Conservation (phyloP, 768 basidiomycete genomes). For the Russula dissimulans region DNA sequence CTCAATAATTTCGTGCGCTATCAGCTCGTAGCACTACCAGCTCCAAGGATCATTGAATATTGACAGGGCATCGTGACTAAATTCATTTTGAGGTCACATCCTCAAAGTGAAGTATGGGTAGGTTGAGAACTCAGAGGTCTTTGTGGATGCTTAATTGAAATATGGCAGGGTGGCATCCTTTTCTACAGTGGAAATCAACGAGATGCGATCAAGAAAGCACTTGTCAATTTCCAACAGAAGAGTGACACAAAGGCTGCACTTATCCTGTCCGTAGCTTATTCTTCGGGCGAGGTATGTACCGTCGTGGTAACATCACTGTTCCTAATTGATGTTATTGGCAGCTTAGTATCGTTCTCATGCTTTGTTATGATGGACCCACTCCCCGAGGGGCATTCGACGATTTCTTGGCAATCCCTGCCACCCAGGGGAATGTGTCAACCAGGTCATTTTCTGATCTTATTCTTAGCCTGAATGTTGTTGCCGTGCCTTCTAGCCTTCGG, state of each 20-base stretch:
- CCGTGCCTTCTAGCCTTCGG: neutral
- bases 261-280: neutral
- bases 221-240: slow-evolving; percentile 3
- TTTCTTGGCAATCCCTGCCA: slow-evolving; percentile 12
- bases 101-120: neutral
- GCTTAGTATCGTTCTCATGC: neutral
- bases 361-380: slow-evolving; percentile 19
- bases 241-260: neutral
- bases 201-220: neutral
- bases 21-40: neutral
- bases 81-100: slow-evolving; percentile 19
- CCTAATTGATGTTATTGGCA: neutral
- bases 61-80: slow-evolving; percentile 6
- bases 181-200: neutral
- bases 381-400: slow-evolving; percentile 18
- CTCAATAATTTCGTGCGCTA: slow-evolving; percentile 10
- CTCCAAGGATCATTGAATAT: neutral
- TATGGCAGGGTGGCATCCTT: neutral
- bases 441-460: neutral
- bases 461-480: neutral
- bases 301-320: neutral
- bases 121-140: too few relatives aligned
- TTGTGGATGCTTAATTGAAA: too few relatives aligned
- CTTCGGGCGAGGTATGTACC: neutral
- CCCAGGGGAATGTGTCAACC: neutral